Evolutionary conservation across 2,329 filamentous ascomycete genomes (phyloP), one percentile per base, ranked within the genome.

Genomic region (Paraphoma sp.): DNA sequence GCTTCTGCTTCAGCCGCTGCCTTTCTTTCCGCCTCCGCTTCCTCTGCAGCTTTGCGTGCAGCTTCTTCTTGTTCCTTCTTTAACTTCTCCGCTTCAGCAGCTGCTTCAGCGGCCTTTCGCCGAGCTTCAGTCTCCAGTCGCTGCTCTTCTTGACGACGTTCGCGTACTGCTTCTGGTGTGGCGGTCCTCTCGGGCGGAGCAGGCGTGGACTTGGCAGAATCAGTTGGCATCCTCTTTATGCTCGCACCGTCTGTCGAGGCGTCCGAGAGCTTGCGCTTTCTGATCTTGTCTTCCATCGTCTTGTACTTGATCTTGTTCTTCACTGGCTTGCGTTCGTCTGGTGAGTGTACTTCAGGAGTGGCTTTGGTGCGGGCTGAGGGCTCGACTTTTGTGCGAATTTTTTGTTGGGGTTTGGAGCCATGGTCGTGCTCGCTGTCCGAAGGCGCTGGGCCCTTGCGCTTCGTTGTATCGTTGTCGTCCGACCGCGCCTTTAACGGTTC

Each of bases 181-280:
- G 71, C 67, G 17, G 62, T 65, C 42, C 72, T 72, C 54, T 76
- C 74, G 11, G 69, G 70, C 14, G 74, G 73, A 12, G 68, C 72
- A 30, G 73, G 72, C 0, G 73, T 74, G 30, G 72, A 74, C 44
- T 76, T 75, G 4, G 71, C 66, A n/a, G 73, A 76, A 12, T 57
- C 63, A 17, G 65, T 71, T 2, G 72, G 72, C 23, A 73, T 73
- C 49, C 66, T 76, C 65, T 73, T 76, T 6, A 66, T 54, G 38
- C 65, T 66, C 18, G 56, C 51, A 43, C 73, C 68, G 28, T 76
- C 73, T 28, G 64, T 54, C 4, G 74, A 74, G 16, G 58, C 71
- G 50, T 75, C 69, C 16, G 72, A 74, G 8, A 69, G 29, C 40
- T 70, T 68, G 29, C 69, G 65, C 43, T 72, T 76, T 52, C 65